These are phyloP conservation scores for Alternaria triticina DNA, from an alignment of 2,329 filamentous ascomycete genomes.

Conservation along the genomic window DNA sequence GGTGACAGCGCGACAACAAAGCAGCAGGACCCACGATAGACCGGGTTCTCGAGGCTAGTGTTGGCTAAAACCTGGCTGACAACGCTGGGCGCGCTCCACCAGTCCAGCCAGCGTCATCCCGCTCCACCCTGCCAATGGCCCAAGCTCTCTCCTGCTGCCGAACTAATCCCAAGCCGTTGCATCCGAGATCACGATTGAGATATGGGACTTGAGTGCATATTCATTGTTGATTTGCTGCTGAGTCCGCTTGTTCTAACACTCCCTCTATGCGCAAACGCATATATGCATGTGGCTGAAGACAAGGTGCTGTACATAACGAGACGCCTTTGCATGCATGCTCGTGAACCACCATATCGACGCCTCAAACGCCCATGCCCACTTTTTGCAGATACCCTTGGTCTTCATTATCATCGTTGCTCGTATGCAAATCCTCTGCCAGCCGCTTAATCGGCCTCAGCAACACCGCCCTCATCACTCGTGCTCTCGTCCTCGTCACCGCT, in stretches of 20 bases:
- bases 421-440: constrained; percentile 12
- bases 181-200: neutral
- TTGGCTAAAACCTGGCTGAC: constrained; percentile 23
- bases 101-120: constrained; percentile 22
- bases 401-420: constrained; percentile 20
- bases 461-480: constrained; percentile 85
- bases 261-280: neutral
- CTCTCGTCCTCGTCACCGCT: constrained; percentile 96
- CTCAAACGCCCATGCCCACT: constrained; percentile 39
- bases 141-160: constrained; percentile 13
- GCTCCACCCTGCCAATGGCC: constrained; percentile 12
- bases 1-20: constrained; percentile 2
- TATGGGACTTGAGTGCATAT: neutral
- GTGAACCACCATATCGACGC: constrained; percentile 20
- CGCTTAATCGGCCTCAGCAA: constrained; percentile 45
- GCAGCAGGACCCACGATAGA: constrained; percentile 2
- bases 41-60: constrained; percentile 7
- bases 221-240: constrained; percentile 2
- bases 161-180: neutral
- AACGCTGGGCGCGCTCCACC: constrained; percentile 6
- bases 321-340: constrained; percentile 24
- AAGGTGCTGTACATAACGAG: constrained; percentile 22
- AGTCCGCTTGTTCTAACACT: neutral
- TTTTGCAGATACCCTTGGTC: constrained; percentile 27
- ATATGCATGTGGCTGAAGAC: neutral